phyloP scores from a whole-genome alignment of 2,329 filamentous ascomycete genomes.

The Fusarium sp. region DNA sequence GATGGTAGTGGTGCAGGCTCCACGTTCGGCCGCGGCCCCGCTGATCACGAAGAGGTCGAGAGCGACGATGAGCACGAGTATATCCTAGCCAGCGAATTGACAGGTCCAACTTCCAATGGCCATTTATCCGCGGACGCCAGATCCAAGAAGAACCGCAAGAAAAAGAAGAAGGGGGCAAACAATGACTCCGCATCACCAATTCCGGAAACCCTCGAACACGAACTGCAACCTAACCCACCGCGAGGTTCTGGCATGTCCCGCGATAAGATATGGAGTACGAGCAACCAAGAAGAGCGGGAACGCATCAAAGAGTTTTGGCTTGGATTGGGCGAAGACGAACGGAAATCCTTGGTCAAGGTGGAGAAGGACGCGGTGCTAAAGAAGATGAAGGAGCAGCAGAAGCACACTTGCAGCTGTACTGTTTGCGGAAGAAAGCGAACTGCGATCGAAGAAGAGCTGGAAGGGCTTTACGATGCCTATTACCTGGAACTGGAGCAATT shows the following conservation, averaged over 20 bases:
- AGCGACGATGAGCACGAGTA: conserved; percentile 67
- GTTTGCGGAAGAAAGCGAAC: conserved; percentile 96
- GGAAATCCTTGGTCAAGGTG: conserved; percentile 94
- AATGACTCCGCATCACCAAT: conserved; percentile 38
- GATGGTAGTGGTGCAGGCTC: conserved; percentile 36
- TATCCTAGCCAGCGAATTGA: conserved; percentile 48
- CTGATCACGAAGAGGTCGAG: conserved; percentile 63
- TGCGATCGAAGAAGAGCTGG: conserved; percentile 96
- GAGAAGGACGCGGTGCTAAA: conserved; percentile 97
- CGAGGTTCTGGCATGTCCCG: conserved; percentile 65
- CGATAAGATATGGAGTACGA: conserved; percentile 98
- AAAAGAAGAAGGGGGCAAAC: conserved; percentile 67
- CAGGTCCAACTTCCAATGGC: conserved; percentile 49
- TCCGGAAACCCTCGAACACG: conserved; percentile 29
- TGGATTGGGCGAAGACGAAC: conserved; percentile 90
- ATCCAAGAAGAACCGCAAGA: conserved; percentile 73
- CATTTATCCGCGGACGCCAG: conserved; percentile 51
- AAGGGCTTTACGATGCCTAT: conserved; percentile 97
- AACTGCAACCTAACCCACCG: conserved; percentile 45
- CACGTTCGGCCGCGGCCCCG: conserved; percentile 41
- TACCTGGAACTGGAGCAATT: conserved; percentile 98
- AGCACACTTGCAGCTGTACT: conserved; percentile 97
- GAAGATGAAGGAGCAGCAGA: conserved; percentile 99
- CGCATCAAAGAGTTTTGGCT: conserved; percentile 99
- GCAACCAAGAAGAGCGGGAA: conserved; percentile 91